Conservation (phyloP, 805 yeast species). For the Kodamaea kaohsiungensis region DNA sequence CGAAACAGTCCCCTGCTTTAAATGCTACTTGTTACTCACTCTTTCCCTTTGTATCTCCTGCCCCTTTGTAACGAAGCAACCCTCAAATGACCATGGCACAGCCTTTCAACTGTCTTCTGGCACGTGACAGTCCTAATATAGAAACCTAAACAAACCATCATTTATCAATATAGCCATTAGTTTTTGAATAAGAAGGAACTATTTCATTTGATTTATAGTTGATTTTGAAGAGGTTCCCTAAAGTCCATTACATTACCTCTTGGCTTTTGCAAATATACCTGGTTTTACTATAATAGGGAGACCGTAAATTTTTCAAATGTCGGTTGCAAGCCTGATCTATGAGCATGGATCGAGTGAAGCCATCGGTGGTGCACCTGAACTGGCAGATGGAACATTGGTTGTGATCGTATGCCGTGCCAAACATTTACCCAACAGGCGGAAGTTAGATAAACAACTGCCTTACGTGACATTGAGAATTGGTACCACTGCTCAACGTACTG, state of each 20-base stretch:
- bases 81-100: neutral
- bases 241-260: neutral
- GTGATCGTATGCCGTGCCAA: slow-evolving; percentile 79
- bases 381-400: slow-evolving; percentile 59
- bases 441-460: slow-evolving; percentile 91
- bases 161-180: neutral
- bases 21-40: neutral
- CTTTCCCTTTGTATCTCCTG: neutral
- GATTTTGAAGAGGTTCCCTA: neutral
- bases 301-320: neutral
- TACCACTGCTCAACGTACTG: slow-evolving; percentile 77
- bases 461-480: slow-evolving; percentile 82
- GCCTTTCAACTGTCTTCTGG: neutral
- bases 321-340: neutral
- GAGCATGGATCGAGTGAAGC: neutral
- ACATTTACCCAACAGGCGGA: slow-evolving; percentile 82
- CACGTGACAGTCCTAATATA: slow-evolving; percentile 1
- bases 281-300: neutral
- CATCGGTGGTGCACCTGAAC: slow-evolving; percentile 16
- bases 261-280: neutral
- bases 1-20: neutral
- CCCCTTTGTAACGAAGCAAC: neutral
- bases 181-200: neutral
- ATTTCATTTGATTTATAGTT: neutral
- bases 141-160: neutral